Conservation (phyloP, 2,329 filamentous ascomycete genomes). For the Pseudocercospora fijiensis region DNA sequence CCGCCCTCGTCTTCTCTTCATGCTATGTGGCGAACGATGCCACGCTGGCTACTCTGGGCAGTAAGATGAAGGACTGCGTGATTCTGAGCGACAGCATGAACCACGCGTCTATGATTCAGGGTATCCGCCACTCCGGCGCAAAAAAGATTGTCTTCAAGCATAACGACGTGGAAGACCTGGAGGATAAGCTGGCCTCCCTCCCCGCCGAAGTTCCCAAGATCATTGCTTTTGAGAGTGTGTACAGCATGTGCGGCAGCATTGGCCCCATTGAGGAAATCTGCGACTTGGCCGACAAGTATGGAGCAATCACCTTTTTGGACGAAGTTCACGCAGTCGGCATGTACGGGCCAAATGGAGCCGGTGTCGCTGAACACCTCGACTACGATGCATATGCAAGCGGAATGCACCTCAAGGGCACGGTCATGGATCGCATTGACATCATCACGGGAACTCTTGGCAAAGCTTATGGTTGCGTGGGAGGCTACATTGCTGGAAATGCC, state of each 20-base stretch:
- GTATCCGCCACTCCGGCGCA: conserved; percentile 93
- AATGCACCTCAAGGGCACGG: conserved; percentile 71
- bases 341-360: conserved; percentile 94
- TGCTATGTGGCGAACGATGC: conserved; percentile 99
- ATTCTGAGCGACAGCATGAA: conserved; percentile 97
- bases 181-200: conserved; percentile 85
- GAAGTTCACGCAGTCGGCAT: conserved; percentile 99
- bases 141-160: conserved; percentile 99
- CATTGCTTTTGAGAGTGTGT: conserved; percentile 97
- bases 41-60: conserved; percentile 92
- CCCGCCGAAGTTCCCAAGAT: conserved; percentile 88
- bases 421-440: conserved; percentile 96
- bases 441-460: conserved; percentile 97
- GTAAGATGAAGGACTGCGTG: conserved; percentile 92
- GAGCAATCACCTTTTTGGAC: conserved; percentile 93
- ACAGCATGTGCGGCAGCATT: conserved; percentile 98
- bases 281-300: conserved; percentile 95
- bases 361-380: conserved; percentile 95
- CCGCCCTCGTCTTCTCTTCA: conserved; percentile 90
- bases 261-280: conserved; percentile 95
- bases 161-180: conserved; percentile 90
- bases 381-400: conserved; percentile 81
- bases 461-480: conserved; percentile 95
- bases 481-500: conserved; percentile 89
- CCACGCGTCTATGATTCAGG: conserved; percentile 99